These are phyloP conservation scores for Gentiana dahurica DNA, from an alignment of 257 asterid genomes.

Conservation along the genomic window DNA sequence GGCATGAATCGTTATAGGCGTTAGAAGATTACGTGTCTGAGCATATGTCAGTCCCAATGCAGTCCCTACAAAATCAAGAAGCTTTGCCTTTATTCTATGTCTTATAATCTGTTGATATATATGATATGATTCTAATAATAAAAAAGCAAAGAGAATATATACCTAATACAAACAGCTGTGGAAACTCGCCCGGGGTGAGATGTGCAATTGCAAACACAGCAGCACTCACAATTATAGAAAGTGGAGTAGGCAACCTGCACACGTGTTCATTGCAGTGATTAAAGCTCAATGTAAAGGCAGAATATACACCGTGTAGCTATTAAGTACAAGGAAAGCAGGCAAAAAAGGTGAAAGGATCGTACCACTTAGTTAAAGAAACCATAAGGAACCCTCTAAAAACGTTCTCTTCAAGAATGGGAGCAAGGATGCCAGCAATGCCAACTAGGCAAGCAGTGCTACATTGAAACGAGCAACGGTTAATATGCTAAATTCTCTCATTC, in stretches of 20 bases:
- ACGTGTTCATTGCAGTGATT: not conserved
- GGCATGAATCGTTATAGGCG: slow-evolving; percentile 83
- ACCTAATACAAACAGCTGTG: slow-evolving; percentile 94
- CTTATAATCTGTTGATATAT: not conserved
- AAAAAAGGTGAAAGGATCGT: slow-evolving; percentile 1
- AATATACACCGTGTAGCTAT: not conserved
- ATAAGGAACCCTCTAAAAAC: slow-evolving; percentile 89
- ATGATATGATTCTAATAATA: no score
- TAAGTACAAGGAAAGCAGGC: not conserved
- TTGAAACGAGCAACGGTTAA: slow-evolving; percentile 7
- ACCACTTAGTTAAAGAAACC: slow-evolving; percentile 96
- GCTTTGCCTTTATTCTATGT: not conserved
- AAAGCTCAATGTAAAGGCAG: not conserved
- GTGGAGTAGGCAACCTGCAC: slow-evolving; percentile 92
- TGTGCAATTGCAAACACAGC: slow-evolving; percentile 85
- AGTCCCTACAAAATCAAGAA: slow-evolving; percentile 33
- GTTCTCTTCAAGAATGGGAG: slow-evolving; percentile 95
- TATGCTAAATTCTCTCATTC: slow-evolving; percentile 3
- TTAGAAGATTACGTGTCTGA: slow-evolving; percentile 83
- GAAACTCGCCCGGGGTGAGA: slow-evolving; percentile 90
- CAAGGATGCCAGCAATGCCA: slow-evolving; percentile 90
- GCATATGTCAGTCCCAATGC: slow-evolving; percentile 86
- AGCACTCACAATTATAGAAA: slow-evolving; percentile 69
- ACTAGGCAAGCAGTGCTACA: slow-evolving; percentile 86
- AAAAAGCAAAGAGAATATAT: slow-evolving; percentile 8